Evolutionary conservation across 768 basidiomycete genomes (phyloP).

Genomic region (Pulveroboletus frians): DNA sequence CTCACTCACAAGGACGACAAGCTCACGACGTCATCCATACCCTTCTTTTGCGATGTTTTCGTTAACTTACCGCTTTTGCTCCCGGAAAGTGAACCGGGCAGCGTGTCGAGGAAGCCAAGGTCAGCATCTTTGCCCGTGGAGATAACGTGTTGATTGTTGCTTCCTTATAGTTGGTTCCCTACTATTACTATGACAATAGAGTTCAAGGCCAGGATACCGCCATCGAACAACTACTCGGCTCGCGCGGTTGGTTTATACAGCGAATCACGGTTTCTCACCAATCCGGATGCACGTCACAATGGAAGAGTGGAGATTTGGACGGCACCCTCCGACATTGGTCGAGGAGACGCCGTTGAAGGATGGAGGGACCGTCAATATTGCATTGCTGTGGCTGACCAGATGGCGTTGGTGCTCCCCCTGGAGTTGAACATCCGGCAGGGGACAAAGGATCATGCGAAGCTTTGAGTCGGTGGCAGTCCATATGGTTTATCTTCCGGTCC

Average conservation of each 20-base stretch:
- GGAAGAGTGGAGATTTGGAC: constrained; percentile 61
- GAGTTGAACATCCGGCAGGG: constrained; percentile 25
- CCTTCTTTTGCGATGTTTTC: constrained; percentile 56
- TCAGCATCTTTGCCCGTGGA: constrained; percentile 1
- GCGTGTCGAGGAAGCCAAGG: constrained; percentile 11
- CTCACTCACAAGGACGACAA: constrained; percentile 43
- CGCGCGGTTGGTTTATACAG: constrained; percentile 58
- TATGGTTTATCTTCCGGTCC: neutral
- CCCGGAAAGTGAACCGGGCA: constrained; percentile 41
- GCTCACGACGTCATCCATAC: constrained; percentile 44
- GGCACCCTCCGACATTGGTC: constrained; percentile 51
- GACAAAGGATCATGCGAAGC: constrained; percentile 14
- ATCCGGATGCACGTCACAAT: constrained; percentile 56
- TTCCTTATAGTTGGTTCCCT: constrained; percentile 49
- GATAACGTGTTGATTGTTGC: neutral
- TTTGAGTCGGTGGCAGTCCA: constrained; percentile 10
- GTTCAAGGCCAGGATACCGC: constrained; percentile 58
- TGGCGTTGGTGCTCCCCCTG: constrained; percentile 44
- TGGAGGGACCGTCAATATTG: constrained; percentile 67
- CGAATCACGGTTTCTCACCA: constrained; percentile 45
- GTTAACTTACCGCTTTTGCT: constrained; percentile 42
- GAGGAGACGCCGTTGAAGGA: constrained; percentile 36
- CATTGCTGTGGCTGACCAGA: constrained; percentile 56
- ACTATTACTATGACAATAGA: constrained; percentile 58
- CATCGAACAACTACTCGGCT: constrained; percentile 36